phyloP scores from a whole-genome alignment of 78 protist species.

The Dictyostelium capitatum region DNA sequence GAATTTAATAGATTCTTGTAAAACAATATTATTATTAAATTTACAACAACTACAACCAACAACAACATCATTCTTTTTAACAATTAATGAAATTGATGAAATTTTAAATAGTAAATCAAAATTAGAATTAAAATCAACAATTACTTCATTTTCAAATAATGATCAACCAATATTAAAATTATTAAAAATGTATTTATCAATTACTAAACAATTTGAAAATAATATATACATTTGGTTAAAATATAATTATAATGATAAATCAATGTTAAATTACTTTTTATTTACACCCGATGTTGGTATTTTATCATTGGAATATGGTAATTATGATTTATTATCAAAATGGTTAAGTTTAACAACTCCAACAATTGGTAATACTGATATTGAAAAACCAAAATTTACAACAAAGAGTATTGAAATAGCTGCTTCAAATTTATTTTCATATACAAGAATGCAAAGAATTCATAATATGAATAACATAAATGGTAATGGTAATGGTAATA shows the following conservation, averaged over 20 bases:
- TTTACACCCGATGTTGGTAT: too few species aligned
- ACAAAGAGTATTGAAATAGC: background rate
- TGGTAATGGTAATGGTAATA: background rate
- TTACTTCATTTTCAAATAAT: background rate
- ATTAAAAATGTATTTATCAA: background rate
- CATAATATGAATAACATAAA: background rate
- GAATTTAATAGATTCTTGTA: background rate
- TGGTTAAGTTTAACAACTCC: too few species aligned
- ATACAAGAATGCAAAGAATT: too few species aligned
- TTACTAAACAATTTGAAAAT: background rate
- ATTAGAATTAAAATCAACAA: background rate
- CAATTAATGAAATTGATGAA: background rate
- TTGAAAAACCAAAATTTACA: background rate
- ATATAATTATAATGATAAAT: background rate
- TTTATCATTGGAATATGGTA: background rate
- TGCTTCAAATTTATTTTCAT: too few species aligned
- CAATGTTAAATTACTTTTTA: too few species aligned
- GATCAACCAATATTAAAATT: background rate
- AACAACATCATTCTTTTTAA: background rate
- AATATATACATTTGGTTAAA: background rate
- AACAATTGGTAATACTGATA: too few species aligned
- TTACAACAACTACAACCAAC: background rate
- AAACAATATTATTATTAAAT: background rate
- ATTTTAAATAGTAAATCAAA: background rate
- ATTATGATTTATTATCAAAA: background rate